phyloP scores from a whole-genome alignment of 495 filamentous ascomycete genomes.

The Aspergillus baeticus region DNA sequence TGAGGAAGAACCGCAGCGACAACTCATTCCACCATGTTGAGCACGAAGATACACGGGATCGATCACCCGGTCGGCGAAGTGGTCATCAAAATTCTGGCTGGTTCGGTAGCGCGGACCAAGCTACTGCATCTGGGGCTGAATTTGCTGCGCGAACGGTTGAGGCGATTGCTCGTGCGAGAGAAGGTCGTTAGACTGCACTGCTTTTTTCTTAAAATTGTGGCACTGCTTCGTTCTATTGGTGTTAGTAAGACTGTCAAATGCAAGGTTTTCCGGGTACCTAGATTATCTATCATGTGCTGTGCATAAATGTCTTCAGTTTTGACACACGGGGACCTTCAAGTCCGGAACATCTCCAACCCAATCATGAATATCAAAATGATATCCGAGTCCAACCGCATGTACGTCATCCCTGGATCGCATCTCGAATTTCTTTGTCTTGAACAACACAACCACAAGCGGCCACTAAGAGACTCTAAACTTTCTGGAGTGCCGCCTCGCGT shows the following conservation, averaged over 20 bases:
- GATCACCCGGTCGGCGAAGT: constrained; percentile 21
- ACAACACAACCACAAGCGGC: background rate
- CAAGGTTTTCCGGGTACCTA: background rate
- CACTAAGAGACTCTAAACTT: background rate
- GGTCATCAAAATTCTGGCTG: constrained; percentile 39
- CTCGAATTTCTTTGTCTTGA: background rate
- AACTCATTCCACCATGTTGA: constrained; percentile 83
- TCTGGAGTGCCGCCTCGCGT: background rate
- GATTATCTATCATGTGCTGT: no score
- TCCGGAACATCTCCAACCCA: background rate
- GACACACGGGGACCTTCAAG: no score
- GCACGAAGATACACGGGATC: constrained; percentile 57
- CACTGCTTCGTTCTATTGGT: background rate
- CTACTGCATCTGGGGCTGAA: constrained; percentile 31
- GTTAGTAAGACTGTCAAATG: background rate
- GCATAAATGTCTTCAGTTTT: no score
- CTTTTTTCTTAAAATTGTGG: background rate
- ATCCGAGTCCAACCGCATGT: background rate
- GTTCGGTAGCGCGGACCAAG: constrained; percentile 34
- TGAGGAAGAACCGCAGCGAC: constrained; percentile 72
- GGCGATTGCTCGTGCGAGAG: constrained; percentile 20
- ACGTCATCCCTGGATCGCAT: background rate
- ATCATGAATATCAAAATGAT: background rate
- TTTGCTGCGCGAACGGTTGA: constrained; percentile 32
- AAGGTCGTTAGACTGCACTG: constrained; percentile 4